Evolutionary conservation across 208 protist genomes (phyloP).

Genomic region (Leishmania braziliensis): DNA sequence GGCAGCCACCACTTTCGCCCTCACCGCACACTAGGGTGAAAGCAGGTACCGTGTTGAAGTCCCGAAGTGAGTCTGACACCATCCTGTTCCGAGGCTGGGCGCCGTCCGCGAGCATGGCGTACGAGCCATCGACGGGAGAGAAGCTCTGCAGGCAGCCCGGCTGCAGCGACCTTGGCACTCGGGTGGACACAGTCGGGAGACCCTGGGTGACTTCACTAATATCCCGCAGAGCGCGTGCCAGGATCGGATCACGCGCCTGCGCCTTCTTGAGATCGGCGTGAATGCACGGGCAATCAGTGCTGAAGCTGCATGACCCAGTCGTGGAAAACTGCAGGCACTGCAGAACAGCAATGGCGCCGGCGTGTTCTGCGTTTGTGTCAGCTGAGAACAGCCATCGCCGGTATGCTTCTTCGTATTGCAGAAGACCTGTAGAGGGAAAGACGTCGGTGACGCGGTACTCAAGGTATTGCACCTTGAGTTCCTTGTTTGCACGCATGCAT

Average conservation of each 20-base stretch:
- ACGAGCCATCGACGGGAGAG: constrained; percentile 7
- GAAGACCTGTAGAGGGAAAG: constrained; percentile 39
- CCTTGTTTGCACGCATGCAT: constrained; percentile 43
- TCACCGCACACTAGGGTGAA: constrained; percentile 26
- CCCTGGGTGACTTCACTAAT: constrained; percentile 32
- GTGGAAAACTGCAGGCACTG: constrained; percentile 48
- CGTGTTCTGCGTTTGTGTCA: constrained; percentile 25
- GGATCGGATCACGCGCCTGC: constrained; percentile 47
- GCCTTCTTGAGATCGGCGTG: constrained; percentile 46
- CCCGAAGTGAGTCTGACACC: constrained; percentile 4
- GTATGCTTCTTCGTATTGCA: constrained; percentile 54
- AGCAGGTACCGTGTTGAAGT: constrained; percentile 21
- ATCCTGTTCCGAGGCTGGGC: constrained; percentile 9
- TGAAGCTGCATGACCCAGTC: constrained; percentile 35
- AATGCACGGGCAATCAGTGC: constrained; percentile 41
- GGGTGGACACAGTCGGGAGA: background rate
- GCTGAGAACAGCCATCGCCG: constrained; percentile 53
- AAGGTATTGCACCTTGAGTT: constrained; percentile 64
- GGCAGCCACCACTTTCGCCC: constrained; percentile 13
- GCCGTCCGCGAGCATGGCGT: constrained; percentile 13
- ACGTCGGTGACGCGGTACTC: constrained; percentile 57
- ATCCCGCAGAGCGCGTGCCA: constrained; percentile 41
- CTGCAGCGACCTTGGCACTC: constrained; percentile 13
- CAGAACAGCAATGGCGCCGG: constrained; percentile 30
- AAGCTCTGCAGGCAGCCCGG: constrained; percentile 12